Conservation (phyloP, 768 basidiomycete species). For the Mycena floridula region DNA sequence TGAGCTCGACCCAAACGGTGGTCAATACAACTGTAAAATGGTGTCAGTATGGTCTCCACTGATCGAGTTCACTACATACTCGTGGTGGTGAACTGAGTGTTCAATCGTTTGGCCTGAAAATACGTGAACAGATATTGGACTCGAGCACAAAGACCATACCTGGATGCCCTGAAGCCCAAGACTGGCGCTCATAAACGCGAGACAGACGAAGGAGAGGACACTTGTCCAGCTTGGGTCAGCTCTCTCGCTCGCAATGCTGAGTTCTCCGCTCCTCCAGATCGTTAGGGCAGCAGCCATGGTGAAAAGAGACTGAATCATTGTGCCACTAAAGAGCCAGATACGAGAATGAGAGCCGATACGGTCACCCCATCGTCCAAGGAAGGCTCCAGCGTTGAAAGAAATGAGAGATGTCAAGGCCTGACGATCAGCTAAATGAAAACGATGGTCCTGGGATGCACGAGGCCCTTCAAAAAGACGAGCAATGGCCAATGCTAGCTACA, state of each 20-base stretch:
- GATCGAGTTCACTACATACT: not conserved
- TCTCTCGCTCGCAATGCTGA: conserved; percentile 29
- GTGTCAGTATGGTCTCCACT: not conserved
- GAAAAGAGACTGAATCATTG: conserved; percentile 46
- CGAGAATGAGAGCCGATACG: conserved; percentile 48
- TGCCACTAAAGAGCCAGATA: conserved; percentile 46
- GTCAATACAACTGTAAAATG: not conserved
- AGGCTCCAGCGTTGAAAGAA: conserved; percentile 45
- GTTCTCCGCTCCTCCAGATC: conserved; percentile 39
- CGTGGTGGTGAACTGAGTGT: not conserved
- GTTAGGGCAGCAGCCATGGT: conserved; percentile 43
- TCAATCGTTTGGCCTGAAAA: conserved; percentile 40
- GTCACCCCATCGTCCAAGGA: conserved; percentile 47
- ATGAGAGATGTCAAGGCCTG: conserved; percentile 49
- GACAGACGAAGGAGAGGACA: conserved; percentile 36
- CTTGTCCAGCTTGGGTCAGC: conserved; percentile 44
- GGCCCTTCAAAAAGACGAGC: conserved; percentile 42
- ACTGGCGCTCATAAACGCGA: conserved; percentile 49
- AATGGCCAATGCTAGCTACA: conserved; percentile 48
- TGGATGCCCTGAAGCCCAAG: conserved; percentile 63
- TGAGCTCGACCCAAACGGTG: too few relatives aligned
- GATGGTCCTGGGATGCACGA: conserved; percentile 23
- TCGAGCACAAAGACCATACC: too few relatives aligned
- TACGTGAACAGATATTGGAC: conserved; percentile 48
- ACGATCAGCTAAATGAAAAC: conserved; percentile 52